Evolutionary conservation across 306 rosid species (phyloP), one percentile per base, ranked within the genome.

Genomic region (Malus asiatica): DNA sequence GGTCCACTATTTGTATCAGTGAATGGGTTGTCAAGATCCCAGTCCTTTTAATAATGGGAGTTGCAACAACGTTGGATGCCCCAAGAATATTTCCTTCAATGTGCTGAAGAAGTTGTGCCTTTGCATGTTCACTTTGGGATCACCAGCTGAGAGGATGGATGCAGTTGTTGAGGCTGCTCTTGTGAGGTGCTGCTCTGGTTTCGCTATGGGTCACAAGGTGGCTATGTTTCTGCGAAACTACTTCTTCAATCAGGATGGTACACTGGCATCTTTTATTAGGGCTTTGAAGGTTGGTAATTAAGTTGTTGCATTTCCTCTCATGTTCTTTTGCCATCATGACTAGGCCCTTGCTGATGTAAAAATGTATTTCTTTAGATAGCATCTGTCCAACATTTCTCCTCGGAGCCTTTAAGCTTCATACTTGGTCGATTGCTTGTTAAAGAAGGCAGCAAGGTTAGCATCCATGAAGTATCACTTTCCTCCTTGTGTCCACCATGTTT

Each of bases 1-100:
- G 18, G 66, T 77, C 40, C 32, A 75, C 77, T 71, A 62, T 81
- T 74, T 82, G 66, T 76, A 67, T 52, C 83, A 95, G 98, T 46
- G 97, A 95, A 90, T 95, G 97, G 98, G 84, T 80, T 82, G 73
- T 84, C 72, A 95, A 91, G 87, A 79, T 95, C 74, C 98, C 98
- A 57, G 71, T 92, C 48, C 85, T 92, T 84, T 72, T 95, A 77
- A 70, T 95, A 75, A 89, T 92, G 90, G 98, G 98, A 80, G 96
- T 92, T 84, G 84, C 90, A 42, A 95, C 97, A 6, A 86, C 96
- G 71, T 81, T 95, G 81, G 97, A 95, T 83, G 84, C 93, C 70
- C 89, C 89, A 44, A 78, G 80, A 73, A 80, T 88, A 59, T 85
- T 95, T 78, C 86, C 93, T 66, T 86, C 96, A 65, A 88, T 79